These are phyloP conservation scores for Collybia sordida DNA, from an alignment of 768 basidiomycete species.

Conservation along the genomic window DNA sequence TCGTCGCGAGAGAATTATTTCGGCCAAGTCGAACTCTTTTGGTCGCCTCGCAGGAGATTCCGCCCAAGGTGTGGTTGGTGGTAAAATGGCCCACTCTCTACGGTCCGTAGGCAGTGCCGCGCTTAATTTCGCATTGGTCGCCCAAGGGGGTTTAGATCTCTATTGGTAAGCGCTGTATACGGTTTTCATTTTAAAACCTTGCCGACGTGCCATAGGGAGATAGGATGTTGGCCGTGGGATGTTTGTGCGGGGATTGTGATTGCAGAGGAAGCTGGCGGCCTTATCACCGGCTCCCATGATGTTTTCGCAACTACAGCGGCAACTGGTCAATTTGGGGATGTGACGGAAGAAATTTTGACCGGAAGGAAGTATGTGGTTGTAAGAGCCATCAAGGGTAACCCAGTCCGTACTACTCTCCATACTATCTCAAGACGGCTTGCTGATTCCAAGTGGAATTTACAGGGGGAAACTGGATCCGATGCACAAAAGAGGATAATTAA, in stretches of 20 bases:
- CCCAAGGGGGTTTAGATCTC: slow-evolving; percentile 84
- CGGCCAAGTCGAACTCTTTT: slow-evolving; percentile 66
- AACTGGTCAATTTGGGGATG: slow-evolving; percentile 50
- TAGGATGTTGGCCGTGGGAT: slow-evolving; percentile 85
- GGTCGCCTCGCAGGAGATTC: slow-evolving; percentile 74
- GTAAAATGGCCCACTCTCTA: slow-evolving; percentile 83
- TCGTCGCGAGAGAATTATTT: slow-evolving; percentile 51
- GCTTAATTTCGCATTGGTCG: slow-evolving; percentile 80
- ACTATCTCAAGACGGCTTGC: not conserved
- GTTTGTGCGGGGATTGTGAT: slow-evolving; percentile 92
- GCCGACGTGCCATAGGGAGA: slow-evolving; percentile 52
- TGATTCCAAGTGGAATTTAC: not conserved
- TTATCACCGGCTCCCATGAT: slow-evolving; percentile 69
- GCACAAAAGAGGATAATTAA: slow-evolving; percentile 78
- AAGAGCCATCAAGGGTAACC: slow-evolving; percentile 62
- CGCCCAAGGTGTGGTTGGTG: slow-evolving; percentile 58
- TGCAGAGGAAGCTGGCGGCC: slow-evolving; percentile 83
- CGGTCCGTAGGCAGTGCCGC: slow-evolving; percentile 85
- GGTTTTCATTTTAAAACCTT: slow-evolving; percentile 1
- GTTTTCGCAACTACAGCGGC: slow-evolving; percentile 37
- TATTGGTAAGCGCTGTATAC: slow-evolving; percentile 64
- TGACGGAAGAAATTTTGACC: slow-evolving; percentile 67
- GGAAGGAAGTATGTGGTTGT: slow-evolving; percentile 84
- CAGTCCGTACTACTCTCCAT: slow-evolving; percentile 30
- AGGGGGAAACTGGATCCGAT: slow-evolving; percentile 63